Evolutionary conservation across 2,329 filamentous ascomycete genomes (phyloP), one percentile per base, ranked within the genome.

Genomic region (Cladobotryum mycophilum): DNA sequence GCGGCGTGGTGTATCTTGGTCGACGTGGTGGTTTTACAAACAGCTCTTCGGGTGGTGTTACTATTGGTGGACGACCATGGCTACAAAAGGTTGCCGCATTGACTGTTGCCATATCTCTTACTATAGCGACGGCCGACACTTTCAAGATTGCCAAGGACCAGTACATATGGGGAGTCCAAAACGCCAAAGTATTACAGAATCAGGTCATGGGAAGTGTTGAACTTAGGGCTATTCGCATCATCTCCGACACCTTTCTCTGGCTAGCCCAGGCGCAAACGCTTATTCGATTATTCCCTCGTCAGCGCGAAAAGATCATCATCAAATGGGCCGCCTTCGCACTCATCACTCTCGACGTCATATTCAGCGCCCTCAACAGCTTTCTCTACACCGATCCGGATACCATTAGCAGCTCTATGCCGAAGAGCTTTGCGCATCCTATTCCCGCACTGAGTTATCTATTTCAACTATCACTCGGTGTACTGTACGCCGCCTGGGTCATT

Each of bases 301-400:
- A 97, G 64, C 88, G 95, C 63, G 93, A 99, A 70, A 97, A 97
- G 71, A 85, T 97, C 47, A 88, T 97, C 58, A 99, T 99, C 71
- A 97, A 97, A 72, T 99, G 92, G 92, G 89, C 92, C 14, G 93
- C 92, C 1, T 96, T 97, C 64, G 90, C 87, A 3, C 80, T 99
- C 51, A 96, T 99, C 62, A 81, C 89, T 0, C 78, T 96, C 53
- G 92, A 97, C 65, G 85, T 92, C 41, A 82, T 91, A 11, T 99
- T 99, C 67, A 91, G 87, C 62, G 89, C 87, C 44, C 79, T 97
- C 52, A 95, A 96, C 73, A 93, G 88, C 61, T 97, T 97, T 63
- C 65, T 75, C 47, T 81, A 78, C 59, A 69, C 70, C 3, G 67
- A 69, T 18, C 74, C 71, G 30, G 76, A 79, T 46, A 78, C 72